These are phyloP conservation scores for Cyberlindnera maritima DNA, from an alignment of 805 yeast species.

Conservation along the genomic window DNA sequence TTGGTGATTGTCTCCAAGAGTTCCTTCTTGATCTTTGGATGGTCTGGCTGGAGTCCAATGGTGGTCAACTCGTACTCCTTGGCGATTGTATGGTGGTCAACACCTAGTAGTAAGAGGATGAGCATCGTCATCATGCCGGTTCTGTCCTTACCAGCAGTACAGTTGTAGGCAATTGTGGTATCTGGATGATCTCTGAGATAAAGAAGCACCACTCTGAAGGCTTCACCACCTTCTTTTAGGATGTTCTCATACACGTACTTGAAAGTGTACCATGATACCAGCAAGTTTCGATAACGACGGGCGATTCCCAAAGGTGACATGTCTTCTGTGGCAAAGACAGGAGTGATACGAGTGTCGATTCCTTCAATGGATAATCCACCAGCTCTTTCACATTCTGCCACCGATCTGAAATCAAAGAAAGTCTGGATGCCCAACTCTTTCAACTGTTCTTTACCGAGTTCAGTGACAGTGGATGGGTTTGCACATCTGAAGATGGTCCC, in stretches of 20 bases:
- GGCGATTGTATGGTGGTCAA: conserved; percentile 61
- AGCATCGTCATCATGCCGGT: conserved; percentile 76
- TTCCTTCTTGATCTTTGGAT: conserved; percentile 24
- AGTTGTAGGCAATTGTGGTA: conserved; percentile 62
- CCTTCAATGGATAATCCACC: conserved; percentile 48
- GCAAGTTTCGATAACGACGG: conserved; percentile 47
- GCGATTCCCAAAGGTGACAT: conserved; percentile 67
- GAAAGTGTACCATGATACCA: conserved; percentile 61
- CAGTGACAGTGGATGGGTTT: conserved; percentile 49
- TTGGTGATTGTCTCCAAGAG: conserved; percentile 19
- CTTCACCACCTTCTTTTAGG: conserved; percentile 45
- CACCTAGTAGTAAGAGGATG: conserved; percentile 59
- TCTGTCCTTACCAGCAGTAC: conserved; percentile 86
- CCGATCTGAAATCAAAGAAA: conserved; percentile 68
- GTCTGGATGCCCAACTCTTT: conserved; percentile 43
- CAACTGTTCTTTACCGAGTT: conserved; percentile 42
- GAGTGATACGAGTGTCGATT: conserved; percentile 45
- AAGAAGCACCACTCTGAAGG: conserved; percentile 49
- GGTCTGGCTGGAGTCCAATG: conserved; percentile 54
- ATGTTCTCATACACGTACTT: conserved; percentile 60
- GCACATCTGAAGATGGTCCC: conserved; percentile 65
- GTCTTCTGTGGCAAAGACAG: conserved; percentile 54
- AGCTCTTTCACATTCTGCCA: conserved; percentile 46
- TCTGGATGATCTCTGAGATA: conserved; percentile 52
- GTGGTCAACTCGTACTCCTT: conserved; percentile 78